A percentile compares a stretch with the other conserved stretches of the same genome.
phyloP scores from a whole-genome alignment of 768 basidiomycete species.

The Tulasnella sp. region DNA sequence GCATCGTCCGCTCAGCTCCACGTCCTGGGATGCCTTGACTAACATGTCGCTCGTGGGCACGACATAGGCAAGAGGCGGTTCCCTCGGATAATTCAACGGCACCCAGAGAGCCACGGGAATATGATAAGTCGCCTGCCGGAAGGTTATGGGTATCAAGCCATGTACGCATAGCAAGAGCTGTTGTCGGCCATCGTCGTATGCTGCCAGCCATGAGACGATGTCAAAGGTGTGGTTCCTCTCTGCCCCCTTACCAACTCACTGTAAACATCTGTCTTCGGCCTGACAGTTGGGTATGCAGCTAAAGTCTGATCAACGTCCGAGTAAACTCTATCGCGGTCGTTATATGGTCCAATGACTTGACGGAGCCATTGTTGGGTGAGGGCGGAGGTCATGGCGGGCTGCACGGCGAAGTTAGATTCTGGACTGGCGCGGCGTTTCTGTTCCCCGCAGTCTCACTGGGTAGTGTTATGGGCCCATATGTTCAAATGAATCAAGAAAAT shows the following conservation, averaged over 20 bases:
- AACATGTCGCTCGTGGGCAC: slow-evolving; percentile 88
- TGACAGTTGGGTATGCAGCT: slow-evolving; percentile 40
- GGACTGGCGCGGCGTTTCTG: neutral
- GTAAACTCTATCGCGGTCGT: slow-evolving; percentile 43
- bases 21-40: slow-evolving; percentile 57
- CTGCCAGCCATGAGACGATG: slow-evolving; percentile 30
- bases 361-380: slow-evolving; percentile 47
- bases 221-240: neutral
- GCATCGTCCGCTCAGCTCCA: slow-evolving; percentile 75
- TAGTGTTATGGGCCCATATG: too few relatives aligned
- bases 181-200: slow-evolving; percentile 88
- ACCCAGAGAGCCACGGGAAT: slow-evolving; percentile 90
- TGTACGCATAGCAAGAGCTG: slow-evolving; percentile 85
- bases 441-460: neutral
- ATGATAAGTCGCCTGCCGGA: slow-evolving; percentile 68
- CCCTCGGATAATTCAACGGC: slow-evolving; percentile 67
- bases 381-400: neutral
- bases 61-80: slow-evolving; percentile 80
- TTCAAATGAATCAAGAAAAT: neutral
- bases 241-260: slow-evolving; percentile 29
- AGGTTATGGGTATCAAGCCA: slow-evolving; percentile 82
- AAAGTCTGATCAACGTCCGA: slow-evolving; percentile 54
- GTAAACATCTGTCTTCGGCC: slow-evolving; percentile 76
- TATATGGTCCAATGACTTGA: slow-evolving; percentile 49
- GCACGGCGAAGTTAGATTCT: neutral